Evolutionary conservation across 2,329 filamentous ascomycete species (phyloP).

Genomic region (Verticillium longisporum): DNA sequence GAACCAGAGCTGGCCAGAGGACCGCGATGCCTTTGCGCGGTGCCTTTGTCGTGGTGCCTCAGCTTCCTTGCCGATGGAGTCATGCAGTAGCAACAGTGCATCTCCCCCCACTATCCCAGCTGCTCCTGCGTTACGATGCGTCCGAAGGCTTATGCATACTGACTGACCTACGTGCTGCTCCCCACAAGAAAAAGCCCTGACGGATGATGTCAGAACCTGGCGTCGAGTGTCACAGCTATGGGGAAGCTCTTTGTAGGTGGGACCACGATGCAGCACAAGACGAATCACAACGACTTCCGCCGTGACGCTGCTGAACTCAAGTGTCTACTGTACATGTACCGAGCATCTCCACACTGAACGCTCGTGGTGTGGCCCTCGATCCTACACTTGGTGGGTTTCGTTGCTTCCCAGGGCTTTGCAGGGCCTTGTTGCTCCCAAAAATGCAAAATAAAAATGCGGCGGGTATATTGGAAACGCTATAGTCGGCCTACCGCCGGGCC

Average conservation of each 20-base stretch:
- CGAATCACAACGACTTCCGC: not conserved
- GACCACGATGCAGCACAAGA: not conserved
- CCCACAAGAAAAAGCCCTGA: not conserved
- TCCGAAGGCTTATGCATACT: not conserved
- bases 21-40: not conserved
- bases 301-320: not conserved
- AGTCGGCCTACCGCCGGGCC: not conserved
- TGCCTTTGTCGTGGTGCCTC: too few species aligned
- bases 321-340: not conserved
- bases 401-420: not conserved
- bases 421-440: not conserved
- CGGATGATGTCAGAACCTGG: not conserved
- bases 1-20: not conserved
- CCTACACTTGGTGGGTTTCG: too few species aligned
- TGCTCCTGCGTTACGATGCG: not conserved
- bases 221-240: not conserved
- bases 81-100: not conserved
- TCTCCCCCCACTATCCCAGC: not conserved
- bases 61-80: not conserved
- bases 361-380: too few species aligned
- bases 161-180: not conserved
- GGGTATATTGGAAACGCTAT: not conserved
- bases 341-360: not conserved
- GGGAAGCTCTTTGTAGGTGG: not conserved
- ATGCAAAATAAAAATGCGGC: not conserved